Evolutionary conservation across 1,284 basidiomycete species (phyloP), one percentile per base, ranked within the genome.

Genomic region (Pyrrhoderma noxium): DNA sequence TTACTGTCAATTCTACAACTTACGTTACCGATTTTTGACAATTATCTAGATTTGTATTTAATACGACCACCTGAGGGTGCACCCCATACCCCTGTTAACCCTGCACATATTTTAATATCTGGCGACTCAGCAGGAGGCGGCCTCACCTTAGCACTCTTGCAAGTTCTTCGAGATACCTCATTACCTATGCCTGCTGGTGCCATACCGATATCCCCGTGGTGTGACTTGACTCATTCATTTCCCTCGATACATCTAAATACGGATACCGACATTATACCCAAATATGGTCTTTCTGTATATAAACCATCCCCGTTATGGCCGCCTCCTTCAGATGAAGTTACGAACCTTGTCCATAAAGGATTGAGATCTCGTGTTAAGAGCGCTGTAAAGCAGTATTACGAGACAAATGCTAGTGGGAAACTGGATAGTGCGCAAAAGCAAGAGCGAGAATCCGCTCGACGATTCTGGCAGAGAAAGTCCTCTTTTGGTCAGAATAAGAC

Each of bases 61-160:
- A 81, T 75, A 67, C 79, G 66, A 57, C 85, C 85, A 1, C 84
- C 85, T 0, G 69, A 74, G 4, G 80, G 67, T 2, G 77, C 83
- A 1, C 70, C 78, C 34, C 93, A 97, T 67, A 69, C 70, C 13
- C 79, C 93, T 0, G 82, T 99, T 13, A 77, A 88, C 51, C 93
- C 95, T 0, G 76, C 76, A 1, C 82, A 86, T 57, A 88, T 97
- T 42, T 78, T 98, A 8, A 68, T 96, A 38, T 85, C 85, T 0
- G 96, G 96, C 1, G 93, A 96, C 67, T 95, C 92, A 22, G 95
- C 96, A 0, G 96, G 96, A 3, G 96, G 94, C 3, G 93, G 93
- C 0, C 70, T 98, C 11, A 77, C 80, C 0, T 70, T 97, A 47
- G 87, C 93, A 0, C 70, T 97, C 16, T 74, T 99, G 1, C 92